A percentile compares a stretch with the other conserved stretches of the same genome.
phyloP scores from a whole-genome alignment of 2,329 filamentous ascomycete genomes.

The Dactylellina cionopaga region DNA sequence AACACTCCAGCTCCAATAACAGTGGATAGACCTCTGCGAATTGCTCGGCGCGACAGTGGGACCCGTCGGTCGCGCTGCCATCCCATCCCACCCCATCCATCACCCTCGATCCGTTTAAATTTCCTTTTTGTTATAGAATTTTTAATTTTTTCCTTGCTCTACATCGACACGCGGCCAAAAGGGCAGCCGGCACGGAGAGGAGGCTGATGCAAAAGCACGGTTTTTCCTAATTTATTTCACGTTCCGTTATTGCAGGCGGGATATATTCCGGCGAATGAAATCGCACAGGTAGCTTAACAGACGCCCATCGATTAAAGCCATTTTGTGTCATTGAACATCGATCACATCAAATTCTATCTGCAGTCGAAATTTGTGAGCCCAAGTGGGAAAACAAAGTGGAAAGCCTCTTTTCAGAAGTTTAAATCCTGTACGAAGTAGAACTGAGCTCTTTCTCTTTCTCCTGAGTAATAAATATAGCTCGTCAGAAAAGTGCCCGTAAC shows the following conservation, averaged over 20 bases:
- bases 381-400: neutral
- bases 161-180: slow-evolving; percentile 42
- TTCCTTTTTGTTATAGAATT: slow-evolving; percentile 26
- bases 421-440: no score
- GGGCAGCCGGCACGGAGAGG: slow-evolving; percentile 27
- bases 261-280: slow-evolving; percentile 45
- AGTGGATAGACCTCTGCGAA: slow-evolving; percentile 18
- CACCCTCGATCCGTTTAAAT: slow-evolving; percentile 2
- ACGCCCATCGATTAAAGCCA: slow-evolving; percentile 19
- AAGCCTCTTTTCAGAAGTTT: slow-evolving; percentile 1
- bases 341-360: neutral
- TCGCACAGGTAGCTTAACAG: slow-evolving; percentile 12
- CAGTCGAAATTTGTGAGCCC: neutral
- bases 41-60: slow-evolving; percentile 27
- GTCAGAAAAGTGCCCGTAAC: slow-evolving; percentile 48
- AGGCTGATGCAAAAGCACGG: slow-evolving; percentile 15
- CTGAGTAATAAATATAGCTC: no score
- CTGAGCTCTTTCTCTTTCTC: slow-evolving; percentile 24
- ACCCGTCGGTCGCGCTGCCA: slow-evolving; percentile 2
- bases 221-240: slow-evolving; percentile 35
- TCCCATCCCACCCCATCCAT: neutral
- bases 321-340: slow-evolving; percentile 25
- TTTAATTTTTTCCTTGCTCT: no score
- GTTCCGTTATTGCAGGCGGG: slow-evolving; percentile 33
- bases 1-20: slow-evolving; percentile 34